Percentiles rank a stretch among this genome's conserved stretches.
These are phyloP conservation scores for Fusarium torreyae DNA, from an alignment of 2,329 filamentous ascomycete genomes.

Conservation along the genomic window DNA sequence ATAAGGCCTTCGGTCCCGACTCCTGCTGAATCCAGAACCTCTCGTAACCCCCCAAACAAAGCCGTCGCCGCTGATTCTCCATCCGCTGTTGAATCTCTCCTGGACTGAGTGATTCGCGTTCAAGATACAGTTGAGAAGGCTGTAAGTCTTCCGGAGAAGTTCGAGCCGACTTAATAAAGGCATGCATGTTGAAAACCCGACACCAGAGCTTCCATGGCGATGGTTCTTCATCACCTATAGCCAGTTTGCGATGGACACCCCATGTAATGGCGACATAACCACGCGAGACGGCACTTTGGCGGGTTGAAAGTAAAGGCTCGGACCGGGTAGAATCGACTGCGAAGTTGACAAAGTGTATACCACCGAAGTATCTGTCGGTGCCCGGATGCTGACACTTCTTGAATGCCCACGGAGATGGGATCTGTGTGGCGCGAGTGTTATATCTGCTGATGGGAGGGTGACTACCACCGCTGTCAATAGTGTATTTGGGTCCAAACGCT, in stretches of 20 bases:
- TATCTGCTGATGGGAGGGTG: conserved; percentile 40
- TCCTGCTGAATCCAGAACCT: not conserved
- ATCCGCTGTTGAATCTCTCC: conserved; percentile 34
- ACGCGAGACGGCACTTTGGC: not conserved
- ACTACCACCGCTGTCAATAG: conserved; percentile 19
- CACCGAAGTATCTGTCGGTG: conserved; percentile 35
- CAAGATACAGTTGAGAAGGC: conserved; percentile 23
- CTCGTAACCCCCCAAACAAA: conserved; percentile 10
- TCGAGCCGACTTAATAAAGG: conserved; percentile 20
- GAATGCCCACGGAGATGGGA: conserved; percentile 42
- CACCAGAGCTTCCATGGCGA: conserved; percentile 38
- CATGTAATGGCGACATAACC: conserved; percentile 36
- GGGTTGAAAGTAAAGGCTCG: not conserved
- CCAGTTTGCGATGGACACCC: conserved; percentile 34
- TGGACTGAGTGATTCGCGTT: conserved; percentile 12
- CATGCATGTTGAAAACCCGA: conserved; percentile 33
- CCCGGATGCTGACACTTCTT: conserved; percentile 18
- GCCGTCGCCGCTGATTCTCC: conserved; percentile 22
- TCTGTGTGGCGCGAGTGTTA: conserved; percentile 20
- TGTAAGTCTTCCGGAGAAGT: conserved; percentile 3
- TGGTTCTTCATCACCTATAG: not conserved
- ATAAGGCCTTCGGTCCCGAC: conserved; percentile 23
- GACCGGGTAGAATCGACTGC: not conserved
- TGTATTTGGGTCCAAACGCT: not conserved
- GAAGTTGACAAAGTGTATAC: conserved; percentile 42